Base-by-base conservation (phyloP, 2,329 filamentous ascomycete genomes). In the Clonostachys rhizophaga region DNA sequence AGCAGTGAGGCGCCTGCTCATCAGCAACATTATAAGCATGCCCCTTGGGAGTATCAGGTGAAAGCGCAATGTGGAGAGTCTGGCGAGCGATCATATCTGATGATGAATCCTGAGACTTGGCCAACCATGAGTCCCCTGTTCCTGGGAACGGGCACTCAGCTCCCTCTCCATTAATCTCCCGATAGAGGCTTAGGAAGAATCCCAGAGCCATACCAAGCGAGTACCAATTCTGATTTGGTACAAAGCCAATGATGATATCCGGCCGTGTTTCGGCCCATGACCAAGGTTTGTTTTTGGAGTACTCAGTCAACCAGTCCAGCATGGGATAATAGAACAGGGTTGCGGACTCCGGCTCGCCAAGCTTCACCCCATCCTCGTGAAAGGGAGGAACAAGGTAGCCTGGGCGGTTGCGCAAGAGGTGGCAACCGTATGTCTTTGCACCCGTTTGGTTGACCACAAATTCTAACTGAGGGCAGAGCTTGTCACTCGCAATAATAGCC, bases 241-340 rank as follows among this genome's bases (percentile, higher is more conserved):
- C 63, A 49, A 68, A 68, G 6, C 67, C 67, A 37, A 71, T 62
- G 48, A 70, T 66, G 45, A 67, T 65, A 51, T 69, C 68, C 2
- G 66, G 67, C 11, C 65, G 57, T 3, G 67, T 63, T 30, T 71
- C 66, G 44, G 61, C 63, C 62, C 65, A 70, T 18, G 58, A 66
- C 68, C 67, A 71, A 5, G 49, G 48, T 56, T 66, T 70, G 16
- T 58, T 62, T 42, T 60, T 60, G 2, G 64, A 57, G 20, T 63
- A 66, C 40, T 57, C 56, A 42, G 60, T 55, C 14, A 70, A 46
- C 48, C 62, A 68, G 49, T 69, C 65, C 41, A 68, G 62, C 53
- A 70, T 66, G 5, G 44, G 35, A 16, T 37, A 40, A 20, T 46
- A 49, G 34, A 49, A 46, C 8, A 49, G 34, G 11, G 44, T 47